A percentile compares a stretch with the other conserved stretches of the same genome.
These are phyloP conservation scores for Solanum microdontum DNA, from an alignment of 257 asterid species.

Conservation along the genomic window DNA sequence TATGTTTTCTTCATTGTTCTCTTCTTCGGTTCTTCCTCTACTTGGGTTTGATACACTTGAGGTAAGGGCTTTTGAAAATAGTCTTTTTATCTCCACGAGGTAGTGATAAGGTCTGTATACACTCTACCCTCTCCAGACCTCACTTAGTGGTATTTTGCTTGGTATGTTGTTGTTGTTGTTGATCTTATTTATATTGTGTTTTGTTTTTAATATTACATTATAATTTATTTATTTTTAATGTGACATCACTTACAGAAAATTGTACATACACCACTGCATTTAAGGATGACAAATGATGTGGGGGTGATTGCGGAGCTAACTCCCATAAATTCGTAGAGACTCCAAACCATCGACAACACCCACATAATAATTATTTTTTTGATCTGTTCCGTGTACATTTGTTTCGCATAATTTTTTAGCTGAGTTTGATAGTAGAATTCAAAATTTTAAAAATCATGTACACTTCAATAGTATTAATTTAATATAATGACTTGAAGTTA, in stretches of 20 bases:
- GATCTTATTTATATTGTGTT: too few species aligned
- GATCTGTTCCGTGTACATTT: not conserved
- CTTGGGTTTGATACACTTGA: too few species aligned
- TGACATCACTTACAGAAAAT: not conserved
- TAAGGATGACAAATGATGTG: not conserved
- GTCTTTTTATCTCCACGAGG: not conserved
- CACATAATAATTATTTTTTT: not conserved
- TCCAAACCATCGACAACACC: not conserved
- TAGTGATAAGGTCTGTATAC: not conserved
- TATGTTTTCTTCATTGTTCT: too few species aligned
- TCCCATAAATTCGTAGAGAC: not conserved
- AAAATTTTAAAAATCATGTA: not conserved
- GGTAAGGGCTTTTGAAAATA: too few species aligned
- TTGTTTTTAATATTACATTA: not conserved
- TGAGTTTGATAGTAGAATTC: too few species aligned
- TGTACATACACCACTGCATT: not conserved
- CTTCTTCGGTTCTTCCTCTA: too few species aligned
- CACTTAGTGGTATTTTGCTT: not conserved
- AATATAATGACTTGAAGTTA: not conserved
- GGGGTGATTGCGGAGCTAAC: not conserved
- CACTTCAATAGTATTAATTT: not conserved
- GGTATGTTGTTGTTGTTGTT: not conserved
- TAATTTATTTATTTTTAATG: not conserved
- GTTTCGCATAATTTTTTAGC: not conserved
- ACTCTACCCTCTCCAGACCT: not conserved